Conservation (phyloP, 495 filamentous ascomycete species). For the Thermothielavioides terrestris region DNA sequence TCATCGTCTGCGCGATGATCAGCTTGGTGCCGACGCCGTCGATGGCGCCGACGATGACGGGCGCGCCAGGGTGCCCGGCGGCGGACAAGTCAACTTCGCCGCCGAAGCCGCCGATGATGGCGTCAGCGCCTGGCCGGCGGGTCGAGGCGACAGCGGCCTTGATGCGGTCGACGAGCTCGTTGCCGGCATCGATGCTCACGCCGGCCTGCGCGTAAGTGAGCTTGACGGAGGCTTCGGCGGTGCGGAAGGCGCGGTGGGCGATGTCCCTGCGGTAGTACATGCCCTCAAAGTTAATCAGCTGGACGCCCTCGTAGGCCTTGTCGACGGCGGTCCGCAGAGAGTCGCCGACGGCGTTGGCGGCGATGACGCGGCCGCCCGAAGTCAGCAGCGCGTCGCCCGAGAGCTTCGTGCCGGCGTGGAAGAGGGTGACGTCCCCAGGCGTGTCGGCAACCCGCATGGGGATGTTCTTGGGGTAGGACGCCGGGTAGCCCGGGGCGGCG, state of each 20-base stretch:
- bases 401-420: conserved; percentile 85
- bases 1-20: conserved; percentile 80
- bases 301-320: conserved; percentile 74
- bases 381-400: conserved; percentile 55
- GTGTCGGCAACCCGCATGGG: conserved; percentile 50
- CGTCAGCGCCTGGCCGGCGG: conserved; percentile 71
- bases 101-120: conserved; percentile 90
- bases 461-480: conserved; percentile 72
- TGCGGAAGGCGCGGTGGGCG: conserved; percentile 58
- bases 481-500: conserved; percentile 92
- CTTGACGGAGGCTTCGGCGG: conserved; percentile 32
- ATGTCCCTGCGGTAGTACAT: conserved; percentile 96
- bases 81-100: conserved; percentile 74
- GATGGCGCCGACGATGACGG: conserved; percentile 79
- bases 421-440: conserved; percentile 55
- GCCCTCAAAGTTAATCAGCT: conserved; percentile 70
- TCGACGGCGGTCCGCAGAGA: conserved; percentile 68
- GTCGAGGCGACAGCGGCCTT: conserved; percentile 75
- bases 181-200: conserved; percentile 87
- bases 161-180: conserved; percentile 81
- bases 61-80: conserved; percentile 64
- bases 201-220: conserved; percentile 91
- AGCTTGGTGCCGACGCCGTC: conserved; percentile 97
- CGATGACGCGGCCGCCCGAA: conserved; percentile 84
- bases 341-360: conserved; percentile 69